Evolutionary conservation across 805 yeast species (phyloP).

Genomic region (Ogataea angusta): DNA sequence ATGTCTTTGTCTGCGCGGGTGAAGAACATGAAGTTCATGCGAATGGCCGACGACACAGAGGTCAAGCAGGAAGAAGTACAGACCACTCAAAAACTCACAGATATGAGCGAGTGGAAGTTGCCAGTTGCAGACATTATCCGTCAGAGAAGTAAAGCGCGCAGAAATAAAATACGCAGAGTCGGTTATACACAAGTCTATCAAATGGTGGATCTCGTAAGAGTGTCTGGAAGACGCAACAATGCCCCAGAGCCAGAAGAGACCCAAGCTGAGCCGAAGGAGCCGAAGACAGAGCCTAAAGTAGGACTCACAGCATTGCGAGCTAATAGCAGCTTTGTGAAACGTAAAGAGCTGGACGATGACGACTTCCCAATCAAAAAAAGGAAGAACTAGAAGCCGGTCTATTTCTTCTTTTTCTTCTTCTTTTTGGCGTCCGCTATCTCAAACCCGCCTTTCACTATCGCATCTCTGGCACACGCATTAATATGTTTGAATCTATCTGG

Average conservation of each 20-base stretch:
- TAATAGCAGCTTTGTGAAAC: constrained; percentile 5
- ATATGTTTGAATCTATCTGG: constrained; percentile 95
- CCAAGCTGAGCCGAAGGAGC: constrained; percentile 6
- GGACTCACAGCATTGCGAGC: constrained; percentile 9
- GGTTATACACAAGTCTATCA: constrained; percentile 29
- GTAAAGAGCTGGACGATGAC: constrained; percentile 5
- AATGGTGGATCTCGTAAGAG: constrained; percentile 7
- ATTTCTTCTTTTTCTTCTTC: constrained; percentile 30
- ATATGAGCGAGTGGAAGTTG: constrained; percentile 50
- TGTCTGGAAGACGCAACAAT: constrained; percentile 2
- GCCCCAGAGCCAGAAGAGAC: constrained; percentile 27
- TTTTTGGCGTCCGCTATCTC: constrained; percentile 23
- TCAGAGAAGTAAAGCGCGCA: constrained; percentile 17
- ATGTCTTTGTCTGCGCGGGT: constrained; percentile 58
- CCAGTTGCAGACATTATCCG: constrained; percentile 33
- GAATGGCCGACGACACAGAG: constrained; percentile 37
- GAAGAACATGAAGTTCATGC: constrained; percentile 81
- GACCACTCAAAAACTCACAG: constrained; percentile 36
- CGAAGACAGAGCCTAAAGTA: neutral
- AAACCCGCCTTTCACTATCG: constrained; percentile 63
- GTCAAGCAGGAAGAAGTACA: constrained; percentile 32
- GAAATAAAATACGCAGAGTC: constrained; percentile 20
- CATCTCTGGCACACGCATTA: constrained; percentile 84
- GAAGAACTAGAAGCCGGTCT: constrained; percentile 12
- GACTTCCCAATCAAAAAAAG: constrained; percentile 18